Evolutionary conservation across 768 basidiomycete genomes (phyloP).

Genomic region (Lactarius sp.): DNA sequence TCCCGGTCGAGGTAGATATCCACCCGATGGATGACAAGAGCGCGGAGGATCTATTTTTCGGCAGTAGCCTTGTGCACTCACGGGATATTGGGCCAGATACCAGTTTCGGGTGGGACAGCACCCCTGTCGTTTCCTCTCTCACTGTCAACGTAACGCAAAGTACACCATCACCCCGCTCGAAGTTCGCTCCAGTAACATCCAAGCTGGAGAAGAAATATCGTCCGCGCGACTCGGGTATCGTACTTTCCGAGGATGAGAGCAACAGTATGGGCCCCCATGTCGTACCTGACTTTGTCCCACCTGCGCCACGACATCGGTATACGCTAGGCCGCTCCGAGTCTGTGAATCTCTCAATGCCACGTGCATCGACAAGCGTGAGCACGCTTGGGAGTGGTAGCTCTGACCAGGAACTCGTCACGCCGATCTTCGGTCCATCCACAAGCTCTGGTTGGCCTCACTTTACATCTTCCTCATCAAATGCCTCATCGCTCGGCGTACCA

Average conservation of each 20-base stretch:
- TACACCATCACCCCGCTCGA: slow-evolving; percentile 54
- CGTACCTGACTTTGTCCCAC: slow-evolving; percentile 15
- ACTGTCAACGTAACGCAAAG: slow-evolving; percentile 42
- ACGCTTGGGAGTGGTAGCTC: slow-evolving; percentile 54
- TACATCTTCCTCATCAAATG: slow-evolving; percentile 38
- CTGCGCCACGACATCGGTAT: slow-evolving; percentile 21
- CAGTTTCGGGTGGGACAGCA: slow-evolving; percentile 25
- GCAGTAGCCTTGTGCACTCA: slow-evolving; percentile 24
- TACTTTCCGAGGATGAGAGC: slow-evolving; percentile 56
- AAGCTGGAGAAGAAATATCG: slow-evolving; percentile 54
- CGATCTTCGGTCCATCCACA: slow-evolving; percentile 48
- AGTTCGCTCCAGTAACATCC: slow-evolving; percentile 32
- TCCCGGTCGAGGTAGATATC: slow-evolving; percentile 23
- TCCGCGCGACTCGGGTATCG: slow-evolving; percentile 63
- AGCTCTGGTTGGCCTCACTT: slow-evolving; percentile 63
- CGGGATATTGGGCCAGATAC: slow-evolving; percentile 23
- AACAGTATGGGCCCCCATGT: slow-evolving; percentile 25
- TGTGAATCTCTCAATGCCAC: slow-evolving; percentile 42
- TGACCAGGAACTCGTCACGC: slow-evolving; percentile 69
- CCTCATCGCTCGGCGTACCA: slow-evolving; percentile 36
- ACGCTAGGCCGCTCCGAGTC: slow-evolving; percentile 29
- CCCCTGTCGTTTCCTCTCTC: slow-evolving; percentile 29
- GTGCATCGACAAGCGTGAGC: slow-evolving; percentile 57
- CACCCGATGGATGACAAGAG: slow-evolving; percentile 15
- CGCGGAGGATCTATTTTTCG: slow-evolving; percentile 26